These are phyloP conservation scores for Leccinum broughii DNA, from an alignment of 768 basidiomycete genomes.

Conservation along the genomic window DNA sequence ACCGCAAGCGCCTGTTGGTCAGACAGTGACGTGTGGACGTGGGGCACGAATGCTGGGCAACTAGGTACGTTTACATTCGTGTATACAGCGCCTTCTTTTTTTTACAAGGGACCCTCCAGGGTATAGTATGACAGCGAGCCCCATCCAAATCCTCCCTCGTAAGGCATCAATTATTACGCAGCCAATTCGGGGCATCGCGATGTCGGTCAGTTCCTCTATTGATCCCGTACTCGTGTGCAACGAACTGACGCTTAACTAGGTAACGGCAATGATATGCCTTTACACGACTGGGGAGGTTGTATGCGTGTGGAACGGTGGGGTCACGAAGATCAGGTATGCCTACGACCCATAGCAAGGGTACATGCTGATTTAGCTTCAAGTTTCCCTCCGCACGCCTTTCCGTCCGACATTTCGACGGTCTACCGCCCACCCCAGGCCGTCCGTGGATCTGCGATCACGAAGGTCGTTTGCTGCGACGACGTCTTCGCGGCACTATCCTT, in stretches of 20 bases:
- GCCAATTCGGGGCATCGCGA: slow-evolving; percentile 67
- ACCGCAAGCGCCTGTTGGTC: slow-evolving; percentile 92
- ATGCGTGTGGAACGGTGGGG: slow-evolving; percentile 75
- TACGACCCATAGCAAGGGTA: background rate
- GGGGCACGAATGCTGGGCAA: slow-evolving; percentile 94
- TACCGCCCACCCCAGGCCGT: slow-evolving; percentile 82
- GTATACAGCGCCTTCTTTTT: background rate
- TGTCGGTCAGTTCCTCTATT: slow-evolving; percentile 55
- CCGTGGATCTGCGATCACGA: slow-evolving; percentile 69
- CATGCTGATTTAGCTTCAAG: slow-evolving; percentile 33
- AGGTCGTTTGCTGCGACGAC: slow-evolving; percentile 77
- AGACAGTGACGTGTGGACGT: slow-evolving; percentile 67
- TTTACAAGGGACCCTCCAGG: slow-evolving; percentile 40
- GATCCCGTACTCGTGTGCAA: background rate
- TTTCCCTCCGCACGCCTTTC: slow-evolving; percentile 78
- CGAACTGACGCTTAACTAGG: slow-evolving; percentile 43
- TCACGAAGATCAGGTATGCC: slow-evolving; percentile 71
- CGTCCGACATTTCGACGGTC: slow-evolving; percentile 62
- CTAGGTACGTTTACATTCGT: slow-evolving; percentile 52
- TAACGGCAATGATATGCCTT: slow-evolving; percentile 80
- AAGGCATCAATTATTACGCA: slow-evolving; percentile 77
- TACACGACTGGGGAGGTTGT: slow-evolving; percentile 79
- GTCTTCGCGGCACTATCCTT: slow-evolving; percentile 80
- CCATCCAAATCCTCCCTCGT: slow-evolving; percentile 74
- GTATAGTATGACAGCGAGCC: slow-evolving; percentile 73